Percentiles rank a stretch among this genome's conserved stretches.
Conservation (phyloP, 345 rosid genomes). For the Salix exigua region DNA sequence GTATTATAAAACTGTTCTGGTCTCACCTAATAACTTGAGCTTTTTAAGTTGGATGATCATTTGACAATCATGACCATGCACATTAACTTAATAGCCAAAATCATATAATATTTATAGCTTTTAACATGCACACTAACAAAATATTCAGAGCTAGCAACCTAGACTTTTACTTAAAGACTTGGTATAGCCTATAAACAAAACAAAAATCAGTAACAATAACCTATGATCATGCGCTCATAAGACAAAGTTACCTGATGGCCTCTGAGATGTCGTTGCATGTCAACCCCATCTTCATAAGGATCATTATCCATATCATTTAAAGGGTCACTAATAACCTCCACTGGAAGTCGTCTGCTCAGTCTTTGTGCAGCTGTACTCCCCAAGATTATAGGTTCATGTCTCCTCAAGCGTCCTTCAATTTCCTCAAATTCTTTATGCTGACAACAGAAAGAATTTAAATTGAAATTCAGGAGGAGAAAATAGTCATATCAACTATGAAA, state of each 20-base stretch:
- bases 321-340: constrained; percentile 87
- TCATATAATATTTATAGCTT: not conserved
- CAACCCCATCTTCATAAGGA: constrained; percentile 77
- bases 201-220: not conserved
- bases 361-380: constrained; percentile 82
- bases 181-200: not conserved
- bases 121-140: not conserved
- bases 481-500: not conserved
- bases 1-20: not conserved
- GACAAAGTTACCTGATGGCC: constrained; percentile 54
- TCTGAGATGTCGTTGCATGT: constrained; percentile 48
- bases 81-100: not conserved
- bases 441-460: constrained; percentile 15
- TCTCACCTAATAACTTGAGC: not conserved
- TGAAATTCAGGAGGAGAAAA: constrained; percentile 1
- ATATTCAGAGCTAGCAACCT: not conserved
- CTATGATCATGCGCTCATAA: not conserved
- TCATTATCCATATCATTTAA: constrained; percentile 73
- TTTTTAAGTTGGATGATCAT: not conserved
- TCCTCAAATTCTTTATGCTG: constrained; percentile 99
- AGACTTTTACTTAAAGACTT: not conserved
- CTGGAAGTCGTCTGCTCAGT: constrained; percentile 65
- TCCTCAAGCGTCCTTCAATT: constrained; percentile 73
- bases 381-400: constrained; percentile 77
- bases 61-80: not conserved